phyloP scores from a whole-genome alignment of 192 early-diverging fungal genomes.

The Gryganskiella cystojenkinii region DNA sequence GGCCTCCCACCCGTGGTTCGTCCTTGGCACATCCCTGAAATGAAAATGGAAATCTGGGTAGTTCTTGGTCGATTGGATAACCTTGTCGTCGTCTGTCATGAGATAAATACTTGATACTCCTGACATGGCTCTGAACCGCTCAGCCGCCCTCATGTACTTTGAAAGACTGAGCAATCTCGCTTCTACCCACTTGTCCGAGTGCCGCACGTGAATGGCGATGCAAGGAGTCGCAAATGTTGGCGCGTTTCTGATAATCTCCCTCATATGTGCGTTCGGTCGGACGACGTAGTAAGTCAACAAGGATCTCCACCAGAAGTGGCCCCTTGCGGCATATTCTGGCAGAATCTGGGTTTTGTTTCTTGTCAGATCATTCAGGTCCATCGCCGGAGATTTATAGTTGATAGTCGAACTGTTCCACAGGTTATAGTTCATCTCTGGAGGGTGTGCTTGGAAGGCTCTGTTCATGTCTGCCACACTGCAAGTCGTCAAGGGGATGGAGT shows the following conservation, averaged over 20 bases:
- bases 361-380: not conserved
- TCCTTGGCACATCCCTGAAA: conserved; percentile 16
- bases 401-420: conserved; percentile 13
- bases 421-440: conserved; percentile 7
- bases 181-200: conserved; percentile 22
- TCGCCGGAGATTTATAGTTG: conserved; percentile 5
- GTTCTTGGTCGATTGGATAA: conserved; percentile 15
- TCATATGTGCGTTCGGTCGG: conserved; percentile 5
- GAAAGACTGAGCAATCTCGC: not conserved
- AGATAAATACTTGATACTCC: conserved; percentile 18
- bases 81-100: conserved; percentile 25
- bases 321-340: conserved; percentile 12
- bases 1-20: conserved; percentile 22
- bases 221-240: not conserved
- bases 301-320: conserved; percentile 33
- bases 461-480: conserved; percentile 18
- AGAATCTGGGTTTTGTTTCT: not conserved
- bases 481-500: conserved; percentile 17
- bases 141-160: conserved; percentile 17
- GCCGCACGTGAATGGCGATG: conserved; percentile 32
- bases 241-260: conserved; percentile 9
- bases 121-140: not conserved
- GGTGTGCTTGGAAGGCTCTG: not conserved
- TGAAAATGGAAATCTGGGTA: conserved; percentile 16
- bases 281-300: conserved; percentile 28